Evolutionary conservation across 805 yeast genomes (phyloP).

Genomic region (Yamadazyma phyllophila): DNA sequence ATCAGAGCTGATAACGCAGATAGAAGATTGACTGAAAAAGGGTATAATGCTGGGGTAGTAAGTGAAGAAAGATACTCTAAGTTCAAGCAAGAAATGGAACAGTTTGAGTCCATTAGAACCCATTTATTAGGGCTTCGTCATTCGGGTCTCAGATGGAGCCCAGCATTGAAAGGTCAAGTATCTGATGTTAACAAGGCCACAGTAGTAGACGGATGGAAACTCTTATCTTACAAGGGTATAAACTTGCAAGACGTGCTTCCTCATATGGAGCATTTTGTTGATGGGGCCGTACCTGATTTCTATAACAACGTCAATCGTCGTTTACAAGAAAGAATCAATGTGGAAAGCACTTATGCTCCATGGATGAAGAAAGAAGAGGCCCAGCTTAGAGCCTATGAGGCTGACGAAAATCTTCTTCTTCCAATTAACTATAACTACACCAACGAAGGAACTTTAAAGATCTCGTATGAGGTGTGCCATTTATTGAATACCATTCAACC

Average conservation of each 20-base stretch:
- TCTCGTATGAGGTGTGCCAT: constrained; percentile 74
- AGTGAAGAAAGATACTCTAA: constrained; percentile 53
- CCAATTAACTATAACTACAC: constrained; percentile 68
- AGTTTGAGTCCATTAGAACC: constrained; percentile 43
- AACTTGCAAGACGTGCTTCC: constrained; percentile 29
- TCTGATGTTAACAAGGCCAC: constrained; percentile 46
- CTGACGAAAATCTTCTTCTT: constrained; percentile 75
- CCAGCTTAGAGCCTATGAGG: constrained; percentile 71
- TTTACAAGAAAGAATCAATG: constrained; percentile 58
- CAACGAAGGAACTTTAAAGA: constrained; percentile 43
- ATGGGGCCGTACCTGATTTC: constrained; percentile 23
- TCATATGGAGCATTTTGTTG: constrained; percentile 19
- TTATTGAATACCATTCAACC: constrained; percentile 77
- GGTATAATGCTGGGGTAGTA: constrained; percentile 65
- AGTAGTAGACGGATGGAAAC: constrained; percentile 60
- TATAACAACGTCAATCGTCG: constrained; percentile 32
- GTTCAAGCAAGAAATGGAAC: constrained; percentile 42
- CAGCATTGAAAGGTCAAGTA: constrained; percentile 41
- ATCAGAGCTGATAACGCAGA: constrained; percentile 96
- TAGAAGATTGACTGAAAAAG: constrained; percentile 69
- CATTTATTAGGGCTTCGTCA: constrained; percentile 44
- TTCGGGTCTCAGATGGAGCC: constrained; percentile 66
- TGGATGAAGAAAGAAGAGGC: constrained; percentile 71
- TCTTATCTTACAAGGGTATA: constrained; percentile 56
- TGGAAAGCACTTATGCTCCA: constrained; percentile 82